Evolutionary conservation across 768 basidiomycete species (phyloP), one percentile per base, ranked within the genome.

Genomic region (Amanita fuliginea): DNA sequence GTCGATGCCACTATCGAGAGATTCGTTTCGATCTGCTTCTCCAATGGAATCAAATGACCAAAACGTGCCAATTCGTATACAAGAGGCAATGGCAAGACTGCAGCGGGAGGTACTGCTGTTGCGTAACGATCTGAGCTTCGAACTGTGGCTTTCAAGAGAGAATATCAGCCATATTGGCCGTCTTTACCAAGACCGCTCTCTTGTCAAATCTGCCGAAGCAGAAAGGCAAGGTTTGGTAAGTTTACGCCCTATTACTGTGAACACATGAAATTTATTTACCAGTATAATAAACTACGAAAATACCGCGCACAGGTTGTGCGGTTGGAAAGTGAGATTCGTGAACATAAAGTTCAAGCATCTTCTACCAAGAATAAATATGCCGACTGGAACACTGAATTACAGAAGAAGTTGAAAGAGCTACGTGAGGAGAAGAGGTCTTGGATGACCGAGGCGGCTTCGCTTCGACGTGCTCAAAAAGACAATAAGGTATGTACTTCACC

Each of bases 241-340:
- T 65, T 11, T 6, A 3, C 35, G 28, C 44, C 40, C 42, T 46
- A 53, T 34, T 51, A 33, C 18, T 33, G 13, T 21, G 18, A 4
- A 46, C 33, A 41, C 45, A 28, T 22, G 2, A 50, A 26, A 13
- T 35, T 1, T n/a, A 21, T 30, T 13, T 35, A 21, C 26, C 59
- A 91, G 88, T 86, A 83, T 59, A 89, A 90, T 63, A 87, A 85
- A 58, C 65, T 91, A 47, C 82, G 83, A 47, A 85, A 84, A 54
- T 86, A 87, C 61, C 80, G 81, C 45, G 65, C 73, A 1, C 78
- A 83, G 59, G 83, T 90, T 21, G 72, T 74, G 13, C 69, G 68
- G 18, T 72, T 92, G 7, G 81, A 87, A 54, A 72, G 66, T 32
- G 82, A 89, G 53, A 70, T 93, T 28, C 79, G 74, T 41, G 80